Percentiles rank a stretch among this genome's conserved stretches.
These are phyloP conservation scores for Silene uniflora DNA, from an alignment of 148 eudicot species.

Conservation along the genomic window DNA sequence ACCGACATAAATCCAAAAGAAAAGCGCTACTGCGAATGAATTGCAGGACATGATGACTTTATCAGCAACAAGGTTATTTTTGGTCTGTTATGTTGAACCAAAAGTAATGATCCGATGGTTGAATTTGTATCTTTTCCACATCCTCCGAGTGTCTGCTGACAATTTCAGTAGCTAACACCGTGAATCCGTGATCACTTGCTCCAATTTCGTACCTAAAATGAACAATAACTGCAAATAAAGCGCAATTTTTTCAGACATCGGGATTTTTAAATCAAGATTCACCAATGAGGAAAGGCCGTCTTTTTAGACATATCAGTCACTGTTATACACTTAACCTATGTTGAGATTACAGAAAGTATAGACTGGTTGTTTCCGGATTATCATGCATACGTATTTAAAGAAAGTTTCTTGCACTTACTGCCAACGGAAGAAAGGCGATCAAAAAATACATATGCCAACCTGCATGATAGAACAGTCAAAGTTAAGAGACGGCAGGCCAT, in stretches of 20 bases:
- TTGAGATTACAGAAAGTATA: too few species aligned
- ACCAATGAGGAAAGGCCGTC: too few species aligned
- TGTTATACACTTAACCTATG: too few species aligned
- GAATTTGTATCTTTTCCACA: constrained; percentile 11
- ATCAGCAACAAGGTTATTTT: constrained; percentile 2
- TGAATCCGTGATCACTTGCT: constrained; percentile 25
- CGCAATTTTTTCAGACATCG: neutral
- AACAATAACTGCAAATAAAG: constrained; percentile 19
- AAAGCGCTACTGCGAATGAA: constrained; percentile 14
- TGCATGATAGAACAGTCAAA: constrained; percentile 21
- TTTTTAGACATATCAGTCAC: too few species aligned
- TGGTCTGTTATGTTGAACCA: constrained; percentile 20
- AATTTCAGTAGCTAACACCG: constrained; percentile 13
- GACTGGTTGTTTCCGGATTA: too few species aligned
- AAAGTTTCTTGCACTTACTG: constrained; percentile 42
- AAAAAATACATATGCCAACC: constrained; percentile 55
- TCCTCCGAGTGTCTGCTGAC: constrained; percentile 7
- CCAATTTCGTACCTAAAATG: constrained; percentile 19
- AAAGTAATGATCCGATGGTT: constrained; percentile 17
- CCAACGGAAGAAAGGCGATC: constrained; percentile 44
- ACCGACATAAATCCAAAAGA: constrained; percentile 25
- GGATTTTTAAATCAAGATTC: neutral
- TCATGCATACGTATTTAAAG: too few species aligned
- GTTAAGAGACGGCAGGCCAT: too few species aligned
- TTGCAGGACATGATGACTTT: constrained; percentile 13